phyloP scores from a whole-genome alignment of 805 yeast genomes.

The Yarrowia sp. region DNA sequence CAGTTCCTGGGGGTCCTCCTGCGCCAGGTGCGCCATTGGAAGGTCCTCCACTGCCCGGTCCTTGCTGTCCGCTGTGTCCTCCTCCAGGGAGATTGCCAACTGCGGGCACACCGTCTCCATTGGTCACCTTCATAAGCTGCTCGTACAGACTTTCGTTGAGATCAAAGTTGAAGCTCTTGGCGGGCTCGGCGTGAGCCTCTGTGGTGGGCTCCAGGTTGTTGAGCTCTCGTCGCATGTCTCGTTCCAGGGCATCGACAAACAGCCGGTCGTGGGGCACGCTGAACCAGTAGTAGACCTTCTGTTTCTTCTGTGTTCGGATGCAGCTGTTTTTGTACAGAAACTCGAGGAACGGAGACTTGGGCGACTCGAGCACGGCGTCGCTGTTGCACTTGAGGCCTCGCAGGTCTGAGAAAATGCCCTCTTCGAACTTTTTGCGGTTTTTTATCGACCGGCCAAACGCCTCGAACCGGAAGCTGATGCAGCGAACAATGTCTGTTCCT shows the following conservation, averaged over 20 bases:
- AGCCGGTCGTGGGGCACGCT: conserved; percentile 90
- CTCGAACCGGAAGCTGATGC: conserved; percentile 81
- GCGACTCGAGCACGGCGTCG: conserved; percentile 83
- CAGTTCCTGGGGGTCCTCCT: neutral
- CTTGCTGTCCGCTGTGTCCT: neutral
- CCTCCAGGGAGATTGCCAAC: neutral
- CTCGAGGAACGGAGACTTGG: conserved; percentile 78
- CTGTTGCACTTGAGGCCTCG: conserved; percentile 75
- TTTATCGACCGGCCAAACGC: conserved; percentile 82
- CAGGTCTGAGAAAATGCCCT: conserved; percentile 89
- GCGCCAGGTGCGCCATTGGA: neutral
- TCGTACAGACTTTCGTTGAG: conserved; percentile 38
- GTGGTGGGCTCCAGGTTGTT: conserved; percentile 65
- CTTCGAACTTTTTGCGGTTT: conserved; percentile 93
- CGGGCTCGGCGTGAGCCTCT: conserved; percentile 68
- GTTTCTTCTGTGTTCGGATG: conserved; percentile 91
- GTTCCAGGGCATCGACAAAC: conserved; percentile 88
- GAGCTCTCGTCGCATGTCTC: conserved; percentile 79
- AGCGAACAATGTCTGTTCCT: conserved; percentile 93
- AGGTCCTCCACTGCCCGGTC: neutral
- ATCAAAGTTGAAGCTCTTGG: conserved; percentile 69
- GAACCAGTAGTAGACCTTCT: conserved; percentile 95
- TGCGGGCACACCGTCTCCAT: neutral
- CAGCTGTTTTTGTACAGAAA: conserved; percentile 84
- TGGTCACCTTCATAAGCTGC: conserved; percentile 33